phyloP scores from a whole-genome alignment of 164 flowering plant species.

The Pachysandra terminalis region DNA sequence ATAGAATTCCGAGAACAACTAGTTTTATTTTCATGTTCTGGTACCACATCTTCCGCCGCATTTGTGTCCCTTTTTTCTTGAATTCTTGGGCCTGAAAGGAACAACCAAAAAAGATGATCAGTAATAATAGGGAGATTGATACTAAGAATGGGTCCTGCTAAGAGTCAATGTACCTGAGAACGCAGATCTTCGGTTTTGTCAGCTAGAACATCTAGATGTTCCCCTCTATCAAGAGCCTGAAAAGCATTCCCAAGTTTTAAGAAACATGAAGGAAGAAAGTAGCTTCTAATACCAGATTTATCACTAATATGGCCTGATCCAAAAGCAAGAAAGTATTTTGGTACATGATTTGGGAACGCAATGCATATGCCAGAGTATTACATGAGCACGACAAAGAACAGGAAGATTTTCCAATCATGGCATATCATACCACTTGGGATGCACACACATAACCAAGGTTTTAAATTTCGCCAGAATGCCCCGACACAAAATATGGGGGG shows the following conservation, averaged over 20 bases:
- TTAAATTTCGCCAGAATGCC: too few relatives aligned
- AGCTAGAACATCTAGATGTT: conserved; percentile 49
- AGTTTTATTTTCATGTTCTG: conserved; percentile 93
- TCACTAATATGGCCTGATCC: neutral
- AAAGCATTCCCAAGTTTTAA: conserved; percentile 12
- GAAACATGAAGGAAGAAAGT: conserved; percentile 6
- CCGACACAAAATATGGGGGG: too few relatives aligned
- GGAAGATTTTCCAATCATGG: too few relatives aligned
- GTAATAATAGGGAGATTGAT: neutral
- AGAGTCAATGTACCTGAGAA: conserved; percentile 38
- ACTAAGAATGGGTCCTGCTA: neutral
- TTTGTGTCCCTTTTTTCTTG: conserved; percentile 56
- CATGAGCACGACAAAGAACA: too few relatives aligned
- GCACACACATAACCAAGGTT: too few relatives aligned
- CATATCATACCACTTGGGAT: too few relatives aligned
- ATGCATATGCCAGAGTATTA: neutral
- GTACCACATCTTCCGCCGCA: conserved; percentile 87
- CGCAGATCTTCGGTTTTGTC: conserved; percentile 77
- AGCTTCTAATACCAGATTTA: neutral
- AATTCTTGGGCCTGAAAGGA: conserved; percentile 73
- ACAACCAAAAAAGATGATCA: conserved; percentile 1
- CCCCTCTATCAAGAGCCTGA: conserved; percentile 82
- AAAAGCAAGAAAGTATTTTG: neutral
- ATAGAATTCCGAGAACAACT: conserved; percentile 69
- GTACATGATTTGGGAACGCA: neutral